Evolutionary conservation across 1,284 basidiomycete species (phyloP).

Genomic region (Trichosporon asahii): DNA sequence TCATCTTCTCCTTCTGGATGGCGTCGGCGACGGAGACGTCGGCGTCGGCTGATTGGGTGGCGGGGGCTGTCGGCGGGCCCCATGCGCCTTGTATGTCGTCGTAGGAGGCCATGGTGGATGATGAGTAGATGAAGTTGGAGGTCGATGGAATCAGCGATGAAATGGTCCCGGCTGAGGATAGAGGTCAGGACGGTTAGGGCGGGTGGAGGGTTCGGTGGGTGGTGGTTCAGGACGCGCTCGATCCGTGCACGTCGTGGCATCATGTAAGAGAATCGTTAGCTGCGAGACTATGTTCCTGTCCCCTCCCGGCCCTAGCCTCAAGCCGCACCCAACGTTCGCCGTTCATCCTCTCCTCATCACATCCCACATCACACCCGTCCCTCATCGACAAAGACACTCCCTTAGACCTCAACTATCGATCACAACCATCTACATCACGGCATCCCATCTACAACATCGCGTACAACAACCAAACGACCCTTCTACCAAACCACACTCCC

Average conservation of each 20-base stretch:
- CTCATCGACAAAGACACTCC: background rate
- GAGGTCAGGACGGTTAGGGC: background rate
- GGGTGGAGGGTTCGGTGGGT: background rate
- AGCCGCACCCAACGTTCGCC: background rate
- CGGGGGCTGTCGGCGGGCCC: slow-evolving; percentile 13
- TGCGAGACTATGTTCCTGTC: too few relatives aligned
- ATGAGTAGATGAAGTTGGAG: background rate
- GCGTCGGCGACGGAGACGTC: slow-evolving; percentile 41
- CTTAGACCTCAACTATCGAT: background rate
- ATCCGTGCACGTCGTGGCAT: slow-evolving; percentile 10
- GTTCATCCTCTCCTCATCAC: background rate
- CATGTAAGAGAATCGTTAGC: background rate
- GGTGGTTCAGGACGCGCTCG: background rate
- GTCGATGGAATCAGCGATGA: background rate
- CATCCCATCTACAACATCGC: background rate
- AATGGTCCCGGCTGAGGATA: background rate
- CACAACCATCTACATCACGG: background rate
- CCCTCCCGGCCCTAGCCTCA: background rate
- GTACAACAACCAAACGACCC: background rate
- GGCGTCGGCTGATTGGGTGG: slow-evolving; percentile 18
- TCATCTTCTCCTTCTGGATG: slow-evolving; percentile 43
- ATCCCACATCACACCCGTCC: background rate
- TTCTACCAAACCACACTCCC: background rate
- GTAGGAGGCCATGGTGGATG: slow-evolving; percentile 12
- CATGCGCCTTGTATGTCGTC: slow-evolving; percentile 23